phyloP scores from a whole-genome alignment of 768 basidiomycete genomes.

The Xerocomellus chrysenteron region DNA sequence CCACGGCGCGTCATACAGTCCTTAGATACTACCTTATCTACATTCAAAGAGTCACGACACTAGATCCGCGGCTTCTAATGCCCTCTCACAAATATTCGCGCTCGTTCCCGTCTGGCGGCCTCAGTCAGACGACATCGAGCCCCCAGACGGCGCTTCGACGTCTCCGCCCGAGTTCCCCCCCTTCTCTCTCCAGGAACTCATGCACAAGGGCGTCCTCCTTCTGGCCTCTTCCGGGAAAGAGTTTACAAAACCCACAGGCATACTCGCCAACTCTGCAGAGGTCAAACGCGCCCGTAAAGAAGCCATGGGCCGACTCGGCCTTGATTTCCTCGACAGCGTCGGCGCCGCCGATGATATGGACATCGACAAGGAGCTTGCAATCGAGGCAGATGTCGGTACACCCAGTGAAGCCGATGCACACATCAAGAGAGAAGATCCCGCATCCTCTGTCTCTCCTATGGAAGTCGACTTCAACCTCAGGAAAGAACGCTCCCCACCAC shows the following conservation, averaged over 20 bases:
- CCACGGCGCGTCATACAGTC: not conserved
- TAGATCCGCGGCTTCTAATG: constrained; percentile 82
- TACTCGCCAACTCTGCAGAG: constrained; percentile 71
- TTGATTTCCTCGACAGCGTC: constrained; percentile 79
- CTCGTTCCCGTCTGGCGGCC: constrained; percentile 77
- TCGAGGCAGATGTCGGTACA: constrained; percentile 50
- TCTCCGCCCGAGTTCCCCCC: constrained; percentile 60
- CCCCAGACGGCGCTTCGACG: constrained; percentile 26
- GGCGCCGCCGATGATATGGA: constrained; percentile 79
- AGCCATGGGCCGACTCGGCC: constrained; percentile 83
- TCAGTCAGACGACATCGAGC: constrained; percentile 27
- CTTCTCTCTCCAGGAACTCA: constrained; percentile 75
- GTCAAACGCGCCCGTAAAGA: constrained; percentile 87
- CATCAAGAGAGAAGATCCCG: constrained; percentile 40
- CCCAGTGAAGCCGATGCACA: constrained; percentile 42
- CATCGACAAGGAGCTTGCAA: constrained; percentile 76
- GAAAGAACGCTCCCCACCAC: constrained; percentile 42
- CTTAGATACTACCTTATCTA: constrained; percentile 84
- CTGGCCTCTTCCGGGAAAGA: constrained; percentile 94
- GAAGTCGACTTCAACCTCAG: constrained; percentile 42
- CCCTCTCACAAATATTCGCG: constrained; percentile 84
- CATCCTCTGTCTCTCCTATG: constrained; percentile 40
- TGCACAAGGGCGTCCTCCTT: constrained; percentile 74
- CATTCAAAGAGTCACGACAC: constrained; percentile 94
- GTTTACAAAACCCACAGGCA: constrained; percentile 71